phyloP scores from a whole-genome alignment of 2,329 filamentous ascomycete species.

The Lachnellula arida region DNA sequence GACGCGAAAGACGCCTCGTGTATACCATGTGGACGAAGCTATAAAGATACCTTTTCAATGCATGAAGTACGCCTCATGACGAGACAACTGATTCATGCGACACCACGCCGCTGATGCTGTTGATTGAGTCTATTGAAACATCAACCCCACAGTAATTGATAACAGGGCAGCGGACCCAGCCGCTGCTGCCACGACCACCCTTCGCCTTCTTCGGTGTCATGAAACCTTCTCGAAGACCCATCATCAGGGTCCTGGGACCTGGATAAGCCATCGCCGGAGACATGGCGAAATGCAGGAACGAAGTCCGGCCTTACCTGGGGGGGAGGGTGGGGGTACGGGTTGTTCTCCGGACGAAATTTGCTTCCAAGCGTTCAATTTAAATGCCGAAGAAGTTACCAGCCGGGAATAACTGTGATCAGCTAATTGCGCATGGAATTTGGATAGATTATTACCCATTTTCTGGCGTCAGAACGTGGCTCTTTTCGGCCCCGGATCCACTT shows the following conservation, averaged over 20 bases:
- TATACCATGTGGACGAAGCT: neutral
- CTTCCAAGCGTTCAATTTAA: neutral
- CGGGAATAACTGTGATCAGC: neutral
- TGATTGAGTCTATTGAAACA: constrained; percentile 10
- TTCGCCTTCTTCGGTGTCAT: constrained; percentile 20
- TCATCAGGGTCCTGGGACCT: constrained; percentile 21
- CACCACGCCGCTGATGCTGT: neutral
- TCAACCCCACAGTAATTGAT: constrained; percentile 11
- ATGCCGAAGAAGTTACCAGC: neutral
- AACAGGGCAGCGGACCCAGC: constrained; percentile 18
- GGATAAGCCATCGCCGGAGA: constrained; percentile 14
- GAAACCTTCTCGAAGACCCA: constrained; percentile 31
- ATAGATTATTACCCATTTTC: neutral
- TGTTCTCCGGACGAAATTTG: constrained; percentile 1
- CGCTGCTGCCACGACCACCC: constrained; percentile 1
- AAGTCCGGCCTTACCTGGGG: constrained; percentile 3
- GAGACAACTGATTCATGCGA: constrained; percentile 14
- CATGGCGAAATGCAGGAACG: constrained; percentile 8
- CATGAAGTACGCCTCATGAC: constrained; percentile 17
- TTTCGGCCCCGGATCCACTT: neutral
- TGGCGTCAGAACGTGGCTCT: neutral
- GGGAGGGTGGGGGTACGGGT: neutral
- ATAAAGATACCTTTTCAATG: constrained; percentile 3
- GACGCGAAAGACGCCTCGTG: neutral
- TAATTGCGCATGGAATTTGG: neutral